Base-by-base conservation (phyloP, 2,329 filamentous ascomycete species). In the Ceratocystis huliohia region DNA sequence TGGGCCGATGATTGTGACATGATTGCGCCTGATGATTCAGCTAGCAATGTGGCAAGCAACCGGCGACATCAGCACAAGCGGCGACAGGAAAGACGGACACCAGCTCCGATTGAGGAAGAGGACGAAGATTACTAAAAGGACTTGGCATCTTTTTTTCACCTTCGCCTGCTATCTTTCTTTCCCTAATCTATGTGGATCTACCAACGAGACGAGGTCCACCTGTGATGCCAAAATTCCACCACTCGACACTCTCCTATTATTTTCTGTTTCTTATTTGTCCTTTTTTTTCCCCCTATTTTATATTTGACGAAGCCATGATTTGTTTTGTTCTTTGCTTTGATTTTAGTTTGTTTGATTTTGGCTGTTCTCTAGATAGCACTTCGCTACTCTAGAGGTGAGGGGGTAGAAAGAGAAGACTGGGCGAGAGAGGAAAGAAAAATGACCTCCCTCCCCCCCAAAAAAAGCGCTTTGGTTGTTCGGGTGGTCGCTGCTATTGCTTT, bases 1-100 rank as follows among this genome's bases (percentile, higher is more conserved):
- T 83, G 82, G 78, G 79, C 78, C 20, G 79, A 80, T 61, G 64
- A 66, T 25, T 83, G 85, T 65, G 80, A 84, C 67, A 78, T 79
- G 57, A 78, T 93, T 62, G 86, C 86, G 70, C 89, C 89, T 0
- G 89, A 93, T 72, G 89, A 93, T 74, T 88, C 84, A 65, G 89
- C 89, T 28, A 91, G 88, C 75, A 91, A 92, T 73, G 89, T 93
- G 68, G 87, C 84, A 72, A 88, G 85, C 73, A 87, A 86, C 65
- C 76, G 87, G 70, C 80, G 87, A 72, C 80, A 85, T 70, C 79
- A 85, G 72, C 86, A 84, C 53, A 88, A 87, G 79, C 78, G 86
- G 72, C 81, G 84, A 71, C 83, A 82, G 69, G 86, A 89, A 75
- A 79, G 88, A 70, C 80, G 86, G 68, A 90, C 87, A 22, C 88